Base-by-base conservation (phyloP, 306 rosid species). In the Aeschynomene evenia region DNA sequence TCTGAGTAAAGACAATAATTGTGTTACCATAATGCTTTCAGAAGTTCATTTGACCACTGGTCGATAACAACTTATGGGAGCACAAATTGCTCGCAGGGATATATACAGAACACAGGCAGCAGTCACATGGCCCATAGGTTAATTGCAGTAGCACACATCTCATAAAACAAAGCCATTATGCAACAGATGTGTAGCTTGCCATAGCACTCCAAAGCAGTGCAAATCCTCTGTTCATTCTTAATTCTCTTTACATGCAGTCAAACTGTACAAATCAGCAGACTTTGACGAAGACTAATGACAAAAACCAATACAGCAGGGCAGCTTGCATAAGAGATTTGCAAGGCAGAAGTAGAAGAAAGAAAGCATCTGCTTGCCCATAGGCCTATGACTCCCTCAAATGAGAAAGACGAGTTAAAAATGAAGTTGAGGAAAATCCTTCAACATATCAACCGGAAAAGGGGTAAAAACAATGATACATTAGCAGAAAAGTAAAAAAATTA, bases 271-370 rank as follows among this genome's bases (percentile, higher is more conserved):
- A 43, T 20, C 77, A 72, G 78, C 78, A 76, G 82, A 76, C 68
- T 76, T 70, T 63, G 80, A 63, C 24, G 84, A 76, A 75, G 80
- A 80, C 62, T 68, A 74, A 76, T 63, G 69, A 58, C n/a, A 71
- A 81, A 82, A 82, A 82, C 82, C 84, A 72, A 29, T 79, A 72
- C 68, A 22, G 87, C 82, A 83, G 77, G 52, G 72, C 76, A 39
- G 81, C 81, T 76, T 71, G 77, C 75, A 71, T 58, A 81, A 76
- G 78, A 70, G 62, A 66, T 58, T 75, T 70, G 68, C 78, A 76
- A 79, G 50, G 83, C 78, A 82, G 87, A 75, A 83, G 87, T 72
- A 83, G 84, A 83, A 83, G 86, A 77, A 77, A 81, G 74, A 50
- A 68, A 73, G 77, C 51, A 73, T 81, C 77, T 73, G 77, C 85